These are phyloP conservation scores for Petunia hybrid DNA, from an alignment of 305 asterid genomes.

Conservation along the genomic window DNA sequence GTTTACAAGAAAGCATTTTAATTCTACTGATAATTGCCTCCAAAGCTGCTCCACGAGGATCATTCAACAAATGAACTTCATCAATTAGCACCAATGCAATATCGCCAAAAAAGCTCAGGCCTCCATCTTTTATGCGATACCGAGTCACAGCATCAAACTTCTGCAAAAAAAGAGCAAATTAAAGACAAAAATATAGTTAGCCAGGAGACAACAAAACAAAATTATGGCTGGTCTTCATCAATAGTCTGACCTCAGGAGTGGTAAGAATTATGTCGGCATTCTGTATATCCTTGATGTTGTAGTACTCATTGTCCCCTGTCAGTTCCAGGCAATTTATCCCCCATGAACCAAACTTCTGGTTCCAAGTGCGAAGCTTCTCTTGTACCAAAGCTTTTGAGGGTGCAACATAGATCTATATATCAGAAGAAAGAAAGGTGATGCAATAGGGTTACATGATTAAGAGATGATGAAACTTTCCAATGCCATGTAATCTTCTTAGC, in stretches of 20 bases:
- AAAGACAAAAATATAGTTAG: neutral
- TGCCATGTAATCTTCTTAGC: slow-evolving; percentile 6
- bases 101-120: slow-evolving; percentile 93
- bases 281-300: slow-evolving; percentile 69
- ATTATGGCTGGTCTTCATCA: neutral
- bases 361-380: slow-evolving; percentile 94
- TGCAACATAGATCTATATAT: slow-evolving; percentile 76
- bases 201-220: neutral
- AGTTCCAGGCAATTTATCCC: slow-evolving; percentile 90
- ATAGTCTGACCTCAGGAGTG: slow-evolving; percentile 83
- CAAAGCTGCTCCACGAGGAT: slow-evolving; percentile 96
- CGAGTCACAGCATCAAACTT: slow-evolving; percentile 97
- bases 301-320: slow-evolving; percentile 91
- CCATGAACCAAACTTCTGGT: slow-evolving; percentile 77
- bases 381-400: slow-evolving; percentile 98
- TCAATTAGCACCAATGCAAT: slow-evolving; percentile 93
- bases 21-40: slow-evolving; percentile 96
- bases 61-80: slow-evolving; percentile 97
- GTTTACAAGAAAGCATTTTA: slow-evolving; percentile 80
- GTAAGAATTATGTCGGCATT: slow-evolving; percentile 96
- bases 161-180: slow-evolving; percentile 48
- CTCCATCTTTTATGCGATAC: slow-evolving; percentile 87
- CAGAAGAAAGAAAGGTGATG: slow-evolving; percentile 33
- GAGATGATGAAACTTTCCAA: slow-evolving; percentile 8
- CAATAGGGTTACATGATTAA: neutral